Evolutionary conservation across 345 rosid species (phyloP), one percentile per base, ranked within the genome.

Genomic region (Dovyalis caffra): DNA sequence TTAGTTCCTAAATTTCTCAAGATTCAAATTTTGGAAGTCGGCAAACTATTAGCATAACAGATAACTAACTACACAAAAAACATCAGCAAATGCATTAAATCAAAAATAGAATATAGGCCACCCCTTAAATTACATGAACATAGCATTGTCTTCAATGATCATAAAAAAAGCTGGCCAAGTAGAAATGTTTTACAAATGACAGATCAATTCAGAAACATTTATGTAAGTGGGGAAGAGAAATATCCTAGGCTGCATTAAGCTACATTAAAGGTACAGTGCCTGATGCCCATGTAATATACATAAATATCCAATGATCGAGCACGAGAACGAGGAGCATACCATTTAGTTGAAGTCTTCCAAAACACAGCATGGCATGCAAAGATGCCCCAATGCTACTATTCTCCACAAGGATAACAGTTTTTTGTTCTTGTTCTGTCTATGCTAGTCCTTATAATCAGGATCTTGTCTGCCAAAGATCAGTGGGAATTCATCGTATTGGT

Each of bases 401-500:
- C 28, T 56, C 11, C 61, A 23, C 15, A 56, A 56, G 61, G 60
- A 56, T 3, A 56, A 23, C 20, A 6, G 0, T 49, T 4, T n/a
- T 56, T 56, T 56, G 26, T 21, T 56, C 61, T 56, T 56, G 28
- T 23, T 56, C 61, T 9, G 28, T 28, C 28, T 56, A 56, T 56
- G 28, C 61, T 56, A 56, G 14, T 53, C 14, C 60, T 56, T 56
- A 10, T 71, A 65, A 21, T 83, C 88, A 15, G 69, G 81, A 26
- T 89, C 92, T 82, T 85, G 88, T 47, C 69, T 82, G 69, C 67
- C 77, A 75, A 87, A 92, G 68, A 88, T 80, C 79, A 91, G 80
- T 20, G 97, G 98, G 75, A 95, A 92, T 68, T 88, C 96, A 0
- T 87, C 90, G 10, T 84, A 84, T 60, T 82, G 85, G 72, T 92